A percentile compares a stretch with the other conserved stretches of the same genome.
These are phyloP conservation scores for Meira nashicola DNA, from an alignment of 1,284 basidiomycete species.

Conservation along the genomic window DNA sequence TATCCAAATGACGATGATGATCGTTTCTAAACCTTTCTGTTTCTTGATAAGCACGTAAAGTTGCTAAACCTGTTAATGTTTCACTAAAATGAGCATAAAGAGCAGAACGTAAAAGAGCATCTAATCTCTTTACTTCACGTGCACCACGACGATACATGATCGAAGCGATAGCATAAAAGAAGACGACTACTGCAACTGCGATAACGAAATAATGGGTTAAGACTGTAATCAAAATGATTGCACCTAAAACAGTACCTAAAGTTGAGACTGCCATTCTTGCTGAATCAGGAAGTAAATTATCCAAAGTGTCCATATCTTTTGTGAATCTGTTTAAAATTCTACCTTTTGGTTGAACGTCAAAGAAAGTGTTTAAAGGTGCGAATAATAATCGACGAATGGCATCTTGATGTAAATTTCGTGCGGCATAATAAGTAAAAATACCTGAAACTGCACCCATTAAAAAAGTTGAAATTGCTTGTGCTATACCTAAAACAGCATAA, in stretches of 20 bases:
- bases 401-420: slow-evolving; percentile 63
- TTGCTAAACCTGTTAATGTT: slow-evolving; percentile 75
- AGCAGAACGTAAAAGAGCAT: slow-evolving; percentile 64
- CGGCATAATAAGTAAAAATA: slow-evolving; percentile 64
- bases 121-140: slow-evolving; percentile 77
- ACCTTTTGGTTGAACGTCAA: slow-evolving; percentile 77
- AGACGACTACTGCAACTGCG: slow-evolving; percentile 56
- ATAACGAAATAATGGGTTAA: slow-evolving; percentile 64
- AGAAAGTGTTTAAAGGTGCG: slow-evolving; percentile 67
- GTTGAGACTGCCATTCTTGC: slow-evolving; percentile 50
- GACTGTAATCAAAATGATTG: slow-evolving; percentile 65
- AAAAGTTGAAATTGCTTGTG: slow-evolving; percentile 64
- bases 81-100: slow-evolving; percentile 85
- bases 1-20: slow-evolving; percentile 64
- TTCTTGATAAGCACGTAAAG: slow-evolving; percentile 72
- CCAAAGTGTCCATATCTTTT: slow-evolving; percentile 77
- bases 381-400: slow-evolving; percentile 60
- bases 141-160: slow-evolving; percentile 81
- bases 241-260: slow-evolving; percentile 57
- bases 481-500: slow-evolving; percentile 66
- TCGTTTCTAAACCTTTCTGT: slow-evolving; percentile 59
- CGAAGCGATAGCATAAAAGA: slow-evolving; percentile 56
- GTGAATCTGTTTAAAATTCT: slow-evolving; percentile 74
- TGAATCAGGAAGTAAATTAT: slow-evolving; percentile 61
- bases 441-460: slow-evolving; percentile 62